Evolutionary conservation across 139 green algal species (phyloP), one percentile per base, ranked within the genome.

Genomic region (Micromonas commoda): DNA sequence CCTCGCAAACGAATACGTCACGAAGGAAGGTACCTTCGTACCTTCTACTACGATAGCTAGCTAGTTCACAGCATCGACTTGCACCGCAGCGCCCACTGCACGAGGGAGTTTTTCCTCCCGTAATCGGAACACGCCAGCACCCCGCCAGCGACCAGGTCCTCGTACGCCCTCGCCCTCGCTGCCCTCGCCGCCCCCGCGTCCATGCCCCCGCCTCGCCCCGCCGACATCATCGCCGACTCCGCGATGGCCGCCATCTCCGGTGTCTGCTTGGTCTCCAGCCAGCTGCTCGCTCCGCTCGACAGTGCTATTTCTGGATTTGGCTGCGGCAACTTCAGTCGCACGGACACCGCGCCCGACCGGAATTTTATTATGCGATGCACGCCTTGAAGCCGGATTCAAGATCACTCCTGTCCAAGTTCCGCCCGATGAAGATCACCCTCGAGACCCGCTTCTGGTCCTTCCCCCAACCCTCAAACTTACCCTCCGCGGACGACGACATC

Each of bases 361-460:
- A n/a, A n/a, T n/a, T n/a, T n/a, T n/a, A n/a, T n/a, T n/a, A n/a
- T n/a, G n/a, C n/a, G n/a, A n/a, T n/a, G n/a, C n/a, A n/a, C n/a
- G n/a, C n/a, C n/a, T n/a, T n/a, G n/a, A n/a, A n/a, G n/a, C n/a
- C n/a, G n/a, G n/a, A n/a, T n/a, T n/a, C n/a, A n/a, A n/a, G n/a
- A n/a, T n/a, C n/a, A n/a, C n/a, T n/a, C n/a, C 88, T 76, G 78
- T 96, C 82, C 21, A 97, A 81, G 76, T 97, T 93, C 71, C 91
- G 91, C 33, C 92, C 92, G 65, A 97, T 97, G 88, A 97, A 97
- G 2, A 96, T 87, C 6, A 96, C 68, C 69, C 88, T 87, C 82
- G 87, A 92, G 51, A 85, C 68, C 19, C 87, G 80, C 82, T 87
- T 84, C 82, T 94, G 89, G 3, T 71, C 86, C 23, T 60, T 29